Conservation (phyloP, 139 green algal species). For the Chlamydomonas urium region DNA sequence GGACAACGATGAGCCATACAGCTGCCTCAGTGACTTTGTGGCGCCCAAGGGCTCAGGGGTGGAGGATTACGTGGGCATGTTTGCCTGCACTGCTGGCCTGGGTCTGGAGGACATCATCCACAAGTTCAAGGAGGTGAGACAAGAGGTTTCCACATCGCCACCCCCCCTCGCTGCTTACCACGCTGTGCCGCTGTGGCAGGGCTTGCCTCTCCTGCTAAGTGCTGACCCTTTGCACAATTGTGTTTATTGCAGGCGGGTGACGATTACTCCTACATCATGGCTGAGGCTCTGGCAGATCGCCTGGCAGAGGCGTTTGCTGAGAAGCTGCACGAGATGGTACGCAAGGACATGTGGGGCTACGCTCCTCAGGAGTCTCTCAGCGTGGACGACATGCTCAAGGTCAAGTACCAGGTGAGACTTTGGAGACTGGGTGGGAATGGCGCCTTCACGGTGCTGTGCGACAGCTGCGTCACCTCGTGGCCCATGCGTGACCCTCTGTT, state of each 20-base stretch:
- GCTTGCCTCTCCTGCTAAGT: too few relatives aligned
- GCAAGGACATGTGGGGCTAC: constrained; percentile 93
- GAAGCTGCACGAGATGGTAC: constrained; percentile 87
- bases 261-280: constrained; percentile 98
- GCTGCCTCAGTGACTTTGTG: constrained; percentile 94
- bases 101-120: constrained; percentile 83
- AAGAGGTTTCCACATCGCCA: too few relatives aligned
- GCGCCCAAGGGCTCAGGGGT: constrained; percentile 78
- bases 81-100: constrained; percentile 83
- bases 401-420: constrained; percentile 89
- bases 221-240: too few relatives aligned
- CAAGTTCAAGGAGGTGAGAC: constrained; percentile 64
- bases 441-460: too few relatives aligned
- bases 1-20: constrained; percentile 74
- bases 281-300: constrained; percentile 93
- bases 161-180: too few relatives aligned
- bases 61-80: constrained; percentile 94
- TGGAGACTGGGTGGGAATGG: too few relatives aligned
- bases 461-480: too few relatives aligned
- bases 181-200: too few relatives aligned
- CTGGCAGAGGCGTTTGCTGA: constrained; percentile 96
- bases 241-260: constrained; percentile 50
- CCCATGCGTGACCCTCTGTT: too few relatives aligned
- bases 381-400: constrained; percentile 94
- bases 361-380: constrained; percentile 78